phyloP scores from a whole-genome alignment of 2,329 filamentous ascomycete species.

The Colletotrichum sp. region DNA sequence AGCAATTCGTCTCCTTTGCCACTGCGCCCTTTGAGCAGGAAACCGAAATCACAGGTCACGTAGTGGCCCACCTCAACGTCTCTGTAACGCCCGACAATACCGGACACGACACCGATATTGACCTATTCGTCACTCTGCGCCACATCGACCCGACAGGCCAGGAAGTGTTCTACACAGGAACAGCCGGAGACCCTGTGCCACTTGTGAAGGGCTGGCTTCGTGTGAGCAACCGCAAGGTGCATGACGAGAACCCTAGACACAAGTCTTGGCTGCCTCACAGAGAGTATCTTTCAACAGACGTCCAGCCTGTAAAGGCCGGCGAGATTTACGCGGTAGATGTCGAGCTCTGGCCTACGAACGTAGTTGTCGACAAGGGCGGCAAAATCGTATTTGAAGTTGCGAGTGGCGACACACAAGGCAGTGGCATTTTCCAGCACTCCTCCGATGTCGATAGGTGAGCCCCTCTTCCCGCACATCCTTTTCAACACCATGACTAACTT shows the following conservation, averaged over 20 bases:
- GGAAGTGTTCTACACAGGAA: conserved; percentile 70
- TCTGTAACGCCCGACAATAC: conserved; percentile 62
- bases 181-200: conserved; percentile 67
- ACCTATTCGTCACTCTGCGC: conserved; percentile 67
- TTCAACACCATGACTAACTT: conserved; percentile 37
- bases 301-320: conserved; percentile 56
- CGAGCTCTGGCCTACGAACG: conserved; percentile 70
- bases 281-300: conserved; percentile 63
- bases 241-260: conserved; percentile 55
- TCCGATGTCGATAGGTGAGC: conserved; percentile 51
- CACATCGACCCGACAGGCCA: conserved; percentile 59
- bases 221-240: conserved; percentile 59
- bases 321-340: conserved; percentile 66
- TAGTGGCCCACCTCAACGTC: conserved; percentile 68
- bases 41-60: conserved; percentile 73
- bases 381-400: conserved; percentile 61
- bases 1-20: conserved; percentile 61
- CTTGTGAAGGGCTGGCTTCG: conserved; percentile 70
- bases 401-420: conserved; percentile 64
- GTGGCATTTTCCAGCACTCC: conserved; percentile 60
- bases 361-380: conserved; percentile 52
- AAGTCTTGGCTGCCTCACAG: conserved; percentile 60
- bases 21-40: conserved; percentile 64
- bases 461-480: conserved; percentile 22
- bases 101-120: conserved; percentile 54